A percentile compares a stretch with the other conserved stretches of the same genome.
phyloP scores from a whole-genome alignment of 148 eudicot genomes.

The Polygonum maritimum region DNA sequence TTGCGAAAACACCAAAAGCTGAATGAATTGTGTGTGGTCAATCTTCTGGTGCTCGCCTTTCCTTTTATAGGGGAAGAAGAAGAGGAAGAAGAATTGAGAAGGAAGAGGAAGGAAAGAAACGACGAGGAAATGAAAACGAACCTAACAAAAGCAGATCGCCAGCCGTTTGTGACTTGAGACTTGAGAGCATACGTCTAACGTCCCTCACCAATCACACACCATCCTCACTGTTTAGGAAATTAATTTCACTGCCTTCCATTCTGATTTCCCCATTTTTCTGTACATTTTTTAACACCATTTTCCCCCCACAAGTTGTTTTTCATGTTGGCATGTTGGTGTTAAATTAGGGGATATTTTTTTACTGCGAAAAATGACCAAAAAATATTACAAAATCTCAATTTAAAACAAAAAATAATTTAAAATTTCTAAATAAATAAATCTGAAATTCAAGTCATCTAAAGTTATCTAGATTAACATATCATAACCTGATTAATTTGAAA shows the following conservation, averaged over 20 bases:
- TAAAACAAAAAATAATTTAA: no score
- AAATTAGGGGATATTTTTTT: neutral
- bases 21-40: neutral
- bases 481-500: no score
- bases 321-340: neutral
- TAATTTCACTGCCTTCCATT: neutral
- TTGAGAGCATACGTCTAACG: slow-evolving; percentile 1
- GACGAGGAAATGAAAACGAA: slow-evolving; percentile 1
- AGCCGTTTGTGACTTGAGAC: slow-evolving; percentile 9
- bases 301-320: neutral
- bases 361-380: no score
- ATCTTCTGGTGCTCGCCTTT: neutral
- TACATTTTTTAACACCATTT: neutral
- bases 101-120: neutral
- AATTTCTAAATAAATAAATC: no score
- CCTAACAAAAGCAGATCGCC: neutral
- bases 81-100: neutral
- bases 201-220: neutral
- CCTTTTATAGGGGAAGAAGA: neutral
- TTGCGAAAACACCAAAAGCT: neutral
- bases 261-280: neutral
- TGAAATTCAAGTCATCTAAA: no score
- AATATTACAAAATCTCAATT: no score
- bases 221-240: neutral
- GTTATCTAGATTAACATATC: no score